Evolutionary conservation across 257 asterid genomes (phyloP).

Genomic region (Henckelia pumila): DNA sequence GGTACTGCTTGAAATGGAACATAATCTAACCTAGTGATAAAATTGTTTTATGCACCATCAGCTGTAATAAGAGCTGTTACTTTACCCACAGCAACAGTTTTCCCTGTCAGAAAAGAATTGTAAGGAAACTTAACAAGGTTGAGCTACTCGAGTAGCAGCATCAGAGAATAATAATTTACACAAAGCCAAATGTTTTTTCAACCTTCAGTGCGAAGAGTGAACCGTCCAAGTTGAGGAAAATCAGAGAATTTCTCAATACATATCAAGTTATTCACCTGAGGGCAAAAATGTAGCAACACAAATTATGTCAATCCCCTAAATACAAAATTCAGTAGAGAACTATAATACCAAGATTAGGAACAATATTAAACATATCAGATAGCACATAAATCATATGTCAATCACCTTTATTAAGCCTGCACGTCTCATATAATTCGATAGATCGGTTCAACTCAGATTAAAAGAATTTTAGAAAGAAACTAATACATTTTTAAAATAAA

Average conservation of each 20-base stretch:
- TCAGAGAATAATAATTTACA: background rate
- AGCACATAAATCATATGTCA: background rate
- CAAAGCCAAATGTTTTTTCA: slow-evolving; percentile 15
- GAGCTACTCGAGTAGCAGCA: slow-evolving; percentile 8
- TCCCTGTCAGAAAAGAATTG: slow-evolving; percentile 47
- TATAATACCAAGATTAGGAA: background rate
- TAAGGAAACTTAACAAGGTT: background rate
- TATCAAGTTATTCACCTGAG: slow-evolving; percentile 76
- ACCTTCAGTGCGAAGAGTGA: slow-evolving; percentile 97
- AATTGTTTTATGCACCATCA: slow-evolving; percentile 28
- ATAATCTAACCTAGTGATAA: slow-evolving; percentile 5
- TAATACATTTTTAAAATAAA: no score
- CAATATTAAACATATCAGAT: background rate
- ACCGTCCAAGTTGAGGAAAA: slow-evolving; percentile 83
- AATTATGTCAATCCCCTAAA: background rate
- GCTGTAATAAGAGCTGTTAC: slow-evolving; percentile 37
- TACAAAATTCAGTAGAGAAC: background rate
- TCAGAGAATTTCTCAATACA: slow-evolving; percentile 77
- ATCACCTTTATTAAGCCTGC: background rate
- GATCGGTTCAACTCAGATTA: background rate
- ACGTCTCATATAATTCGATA: background rate
- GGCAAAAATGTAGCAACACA: slow-evolving; percentile 18
- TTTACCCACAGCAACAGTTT: slow-evolving; percentile 70
- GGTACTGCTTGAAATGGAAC: background rate
- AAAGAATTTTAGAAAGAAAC: no score